Conservation (phyloP, 257 asterid species). For the Misopates orontium region DNA sequence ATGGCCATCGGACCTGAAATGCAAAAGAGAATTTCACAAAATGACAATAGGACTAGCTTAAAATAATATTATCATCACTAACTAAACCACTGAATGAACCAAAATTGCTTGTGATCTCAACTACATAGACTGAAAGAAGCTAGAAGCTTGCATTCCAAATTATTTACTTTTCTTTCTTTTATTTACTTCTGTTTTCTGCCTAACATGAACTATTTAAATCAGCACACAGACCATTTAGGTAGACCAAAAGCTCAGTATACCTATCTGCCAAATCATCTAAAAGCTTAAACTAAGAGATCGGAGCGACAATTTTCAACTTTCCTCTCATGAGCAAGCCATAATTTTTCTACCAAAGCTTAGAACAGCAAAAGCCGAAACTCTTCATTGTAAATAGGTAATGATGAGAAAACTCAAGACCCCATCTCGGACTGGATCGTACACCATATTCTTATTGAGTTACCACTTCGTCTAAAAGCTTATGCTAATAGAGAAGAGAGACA, state of each 20-base stretch:
- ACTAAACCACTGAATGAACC: slow-evolving; percentile 12
- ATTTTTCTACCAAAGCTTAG: too few species aligned
- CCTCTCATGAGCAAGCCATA: too few species aligned
- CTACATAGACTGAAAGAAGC: slow-evolving; percentile 3
- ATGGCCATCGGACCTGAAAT: slow-evolving; percentile 91
- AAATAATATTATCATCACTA: slow-evolving; percentile 3
- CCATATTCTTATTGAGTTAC: too few species aligned
- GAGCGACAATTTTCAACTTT: not conserved
- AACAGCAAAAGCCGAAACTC: too few species aligned
- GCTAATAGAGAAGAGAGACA: too few species aligned
- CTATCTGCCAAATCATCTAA: not conserved
- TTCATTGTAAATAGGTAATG: too few species aligned
- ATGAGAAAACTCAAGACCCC: too few species aligned
- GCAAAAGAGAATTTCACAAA: slow-evolving; percentile 17
- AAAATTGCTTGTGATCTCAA: slow-evolving; percentile 14
- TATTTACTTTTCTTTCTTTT: not conserved
- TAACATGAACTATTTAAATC: not conserved
- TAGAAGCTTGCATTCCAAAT: slow-evolving; percentile 8
- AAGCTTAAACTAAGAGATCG: not conserved
- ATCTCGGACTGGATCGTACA: too few species aligned
- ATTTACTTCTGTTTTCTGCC: too few species aligned
- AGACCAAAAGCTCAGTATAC: not conserved
- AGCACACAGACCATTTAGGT: slow-evolving; percentile 10
- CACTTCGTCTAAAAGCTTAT: too few species aligned
- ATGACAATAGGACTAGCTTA: slow-evolving; percentile 7